Evolutionary conservation across 352 stramenopile genomes (phyloP).

Genomic region (Pythium brassicae): DNA sequence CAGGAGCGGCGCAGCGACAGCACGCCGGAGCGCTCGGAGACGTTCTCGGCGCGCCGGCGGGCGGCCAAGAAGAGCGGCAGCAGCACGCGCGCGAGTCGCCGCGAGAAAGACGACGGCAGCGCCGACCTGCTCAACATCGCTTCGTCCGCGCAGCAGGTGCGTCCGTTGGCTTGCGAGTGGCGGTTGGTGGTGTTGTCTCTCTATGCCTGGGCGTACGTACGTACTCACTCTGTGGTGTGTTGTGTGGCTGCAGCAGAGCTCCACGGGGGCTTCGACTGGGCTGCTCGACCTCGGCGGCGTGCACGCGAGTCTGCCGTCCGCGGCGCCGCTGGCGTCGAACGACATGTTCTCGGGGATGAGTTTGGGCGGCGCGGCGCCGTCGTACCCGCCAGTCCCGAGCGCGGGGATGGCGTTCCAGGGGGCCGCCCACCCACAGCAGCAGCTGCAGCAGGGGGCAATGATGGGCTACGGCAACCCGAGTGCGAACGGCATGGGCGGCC

Average conservation of each 20-base stretch:
- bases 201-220: too few relatives aligned
- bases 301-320: conserved; percentile 32
- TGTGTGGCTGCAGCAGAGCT: too few relatives aligned
- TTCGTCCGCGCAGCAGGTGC: conserved; percentile 23
- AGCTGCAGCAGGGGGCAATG: conserved; percentile 8
- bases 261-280: background rate
- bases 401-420: conserved; percentile 25
- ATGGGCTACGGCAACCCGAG: conserved; percentile 26
- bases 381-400: conserved; percentile 34
- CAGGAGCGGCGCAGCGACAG: conserved; percentile 21
- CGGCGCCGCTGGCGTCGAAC: conserved; percentile 19
- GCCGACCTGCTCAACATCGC: conserved; percentile 63
- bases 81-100: conserved; percentile 35
- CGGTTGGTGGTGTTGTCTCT: too few relatives aligned
- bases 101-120: conserved; percentile 51
- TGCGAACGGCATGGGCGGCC: conserved; percentile 23
- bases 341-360: conserved; percentile 71
- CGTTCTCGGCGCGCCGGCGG: conserved; percentile 62
- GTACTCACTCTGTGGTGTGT: too few relatives aligned
- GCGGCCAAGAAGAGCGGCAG: conserved; percentile 63
- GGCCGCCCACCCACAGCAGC: conserved; percentile 2
- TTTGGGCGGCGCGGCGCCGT: conserved; percentile 22
- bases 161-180: conserved; percentile 12
- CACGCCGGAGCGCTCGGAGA: conserved; percentile 50
- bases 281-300: conserved; percentile 48